Evolutionary conservation across 495 filamentous ascomycete genomes (phyloP).

Genomic region (Sabuloglossum arenarium): DNA sequence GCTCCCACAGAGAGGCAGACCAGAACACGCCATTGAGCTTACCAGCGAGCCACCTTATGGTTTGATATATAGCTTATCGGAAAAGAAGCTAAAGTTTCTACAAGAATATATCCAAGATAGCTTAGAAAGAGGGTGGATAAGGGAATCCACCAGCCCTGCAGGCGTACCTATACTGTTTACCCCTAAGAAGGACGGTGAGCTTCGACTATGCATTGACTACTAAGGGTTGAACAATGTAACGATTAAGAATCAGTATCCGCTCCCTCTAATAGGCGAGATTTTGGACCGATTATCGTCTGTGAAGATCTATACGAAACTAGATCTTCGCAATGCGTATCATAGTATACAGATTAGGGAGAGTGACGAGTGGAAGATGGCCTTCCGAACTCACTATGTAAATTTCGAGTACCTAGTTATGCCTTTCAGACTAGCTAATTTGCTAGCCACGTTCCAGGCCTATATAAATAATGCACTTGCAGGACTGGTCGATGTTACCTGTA

Average conservation of each 20-base stretch:
- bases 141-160: not conserved
- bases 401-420: conserved; percentile 9
- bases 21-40: conserved; percentile 5
- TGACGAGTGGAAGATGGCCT: conserved; percentile 12
- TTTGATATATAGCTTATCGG: conserved; percentile 7
- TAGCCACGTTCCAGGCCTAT: conserved; percentile 8
- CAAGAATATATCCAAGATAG: not conserved
- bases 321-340: conserved; percentile 4
- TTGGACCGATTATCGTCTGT: not conserved
- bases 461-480: conserved; percentile 6
- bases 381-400: conserved; percentile 6
- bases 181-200: conserved; percentile 3
- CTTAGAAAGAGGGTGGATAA: not conserved
- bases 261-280: not conserved
- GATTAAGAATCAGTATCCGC: not conserved
- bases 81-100: conserved; percentile 5
- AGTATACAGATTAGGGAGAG: conserved; percentile 2
- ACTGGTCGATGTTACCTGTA: not conserved
- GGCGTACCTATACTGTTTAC: conserved; percentile 6
- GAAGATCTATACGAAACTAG: conserved; percentile 6
- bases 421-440: conserved; percentile 10
- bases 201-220: conserved; percentile 4
- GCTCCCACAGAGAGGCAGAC: not conserved
- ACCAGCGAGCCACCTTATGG: conserved; percentile 1
- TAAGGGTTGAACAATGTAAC: conserved; percentile 1